These are phyloP conservation scores for Liquidambar formosana DNA, from an alignment of 164 flowering plant genomes.

Conservation along the genomic window DNA sequence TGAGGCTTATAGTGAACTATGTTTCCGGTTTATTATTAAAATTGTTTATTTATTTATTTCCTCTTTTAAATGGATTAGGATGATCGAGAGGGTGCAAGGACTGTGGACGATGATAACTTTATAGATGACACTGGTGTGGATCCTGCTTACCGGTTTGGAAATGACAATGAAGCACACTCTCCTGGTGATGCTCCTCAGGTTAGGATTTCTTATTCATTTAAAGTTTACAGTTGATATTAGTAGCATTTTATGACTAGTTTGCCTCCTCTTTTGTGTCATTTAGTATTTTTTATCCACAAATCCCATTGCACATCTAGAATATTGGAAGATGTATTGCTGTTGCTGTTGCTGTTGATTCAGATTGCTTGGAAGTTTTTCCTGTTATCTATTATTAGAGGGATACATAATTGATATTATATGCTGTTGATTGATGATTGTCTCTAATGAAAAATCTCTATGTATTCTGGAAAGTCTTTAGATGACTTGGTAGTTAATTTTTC, in stretches of 20 bases:
- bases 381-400: not conserved
- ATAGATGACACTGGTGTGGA: constrained; percentile 92
- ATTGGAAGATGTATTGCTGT: not conserved
- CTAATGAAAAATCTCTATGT: not conserved
- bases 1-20: not conserved
- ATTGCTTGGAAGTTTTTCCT: not conserved
- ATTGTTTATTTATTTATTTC: not conserved
- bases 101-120: constrained; percentile 85
- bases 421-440: not conserved
- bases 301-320: not conserved
- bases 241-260: not conserved
- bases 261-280: not conserved
- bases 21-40: not conserved
- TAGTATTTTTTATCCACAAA: not conserved
- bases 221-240: not conserved
- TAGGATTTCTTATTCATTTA: not conserved
- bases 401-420: not conserved
- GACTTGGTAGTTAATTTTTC: not conserved
- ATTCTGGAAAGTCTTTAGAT: not conserved
- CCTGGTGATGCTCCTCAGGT: constrained; percentile 83
- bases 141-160: constrained; percentile 69
- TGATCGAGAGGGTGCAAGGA: constrained; percentile 80
- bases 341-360: not conserved
- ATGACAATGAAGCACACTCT: constrained; percentile 62
- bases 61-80: constrained; percentile 42